phyloP scores from a whole-genome alignment of 1,284 basidiomycete species.

The Exsudoporus floridanus region DNA sequence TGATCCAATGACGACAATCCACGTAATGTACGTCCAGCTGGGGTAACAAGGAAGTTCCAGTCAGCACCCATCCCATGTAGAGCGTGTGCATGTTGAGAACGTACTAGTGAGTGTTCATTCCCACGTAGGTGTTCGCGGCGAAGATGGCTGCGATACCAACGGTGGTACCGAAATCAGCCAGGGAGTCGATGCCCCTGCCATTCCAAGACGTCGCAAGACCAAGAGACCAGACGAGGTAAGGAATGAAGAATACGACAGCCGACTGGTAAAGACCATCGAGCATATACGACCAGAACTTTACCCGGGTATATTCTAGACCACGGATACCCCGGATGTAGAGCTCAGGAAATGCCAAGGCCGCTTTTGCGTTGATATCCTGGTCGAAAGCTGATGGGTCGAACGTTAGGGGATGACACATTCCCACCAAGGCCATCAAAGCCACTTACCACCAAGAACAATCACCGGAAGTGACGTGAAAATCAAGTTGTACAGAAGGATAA shows the following conservation, averaged over 20 bases:
- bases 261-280: conserved; percentile 93
- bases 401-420: conserved; percentile 7
- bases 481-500: conserved; percentile 88
- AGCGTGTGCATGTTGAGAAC: conserved; percentile 32
- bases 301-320: conserved; percentile 89
- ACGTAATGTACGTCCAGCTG: conserved; percentile 88
- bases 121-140: conserved; percentile 85
- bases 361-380: conserved; percentile 91
- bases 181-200: conserved; percentile 72
- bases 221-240: conserved; percentile 75
- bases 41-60: conserved; percentile 1
- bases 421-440: not conserved
- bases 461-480: conserved; percentile 94
- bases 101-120: conserved; percentile 85
- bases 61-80: conserved; percentile 7
- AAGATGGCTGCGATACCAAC: conserved; percentile 86
- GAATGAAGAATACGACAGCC: conserved; percentile 86
- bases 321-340: conserved; percentile 92
- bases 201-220: conserved; percentile 66
- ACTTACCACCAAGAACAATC: conserved; percentile 81
- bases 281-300: conserved; percentile 96
- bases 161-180: conserved; percentile 92
- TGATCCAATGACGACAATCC: conserved; percentile 77
- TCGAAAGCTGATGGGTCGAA: conserved; percentile 69
- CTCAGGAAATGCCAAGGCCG: conserved; percentile 88